Evolutionary conservation across 768 basidiomycete genomes (phyloP), one percentile per base, ranked within the genome.

Genomic region (Mycena metata): DNA sequence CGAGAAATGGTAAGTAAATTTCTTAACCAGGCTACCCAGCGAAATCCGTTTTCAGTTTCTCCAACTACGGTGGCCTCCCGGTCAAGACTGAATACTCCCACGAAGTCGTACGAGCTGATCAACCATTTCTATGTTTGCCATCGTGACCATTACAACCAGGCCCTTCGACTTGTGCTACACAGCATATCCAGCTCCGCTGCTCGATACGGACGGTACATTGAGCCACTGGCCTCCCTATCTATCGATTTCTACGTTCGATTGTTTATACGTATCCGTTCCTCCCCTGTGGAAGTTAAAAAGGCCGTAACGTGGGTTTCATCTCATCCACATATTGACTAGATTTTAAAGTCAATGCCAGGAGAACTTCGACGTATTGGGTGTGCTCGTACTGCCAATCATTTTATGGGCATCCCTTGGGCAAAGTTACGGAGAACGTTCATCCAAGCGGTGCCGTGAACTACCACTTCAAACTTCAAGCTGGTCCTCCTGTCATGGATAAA

Each of bases 171-270:
- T 2, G 91, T 99, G n/a, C 85, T 99, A 8, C 88, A 96, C 76
- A 83, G 93, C 0, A 80, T 98, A 50, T 92, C 96, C 0, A 91
- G 91, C 1, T 91, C 96, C 3, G 98, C 98, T 2, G 88, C 92
- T 24, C 88, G 96, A 74, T 99, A 99, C 75, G 97, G 98, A 5
- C 90, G 96, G 45, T 93, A 91, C 75, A 95, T 99, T 68, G 87
- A 92, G 71, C 98, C 98, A 12, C 81, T 98, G 9, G 79, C 98
- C 5, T 96, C 93, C 0, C 83, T 99, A 36, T 97, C 95, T 17
- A 97, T 99, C 75, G 98, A 99, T 74, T 99, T 99, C 78, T 99
- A 99, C 77, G 91, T 98, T 26, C 91, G 98, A 5, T 75, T 99
- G 21, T 99, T 98, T 74, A 88, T 98, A 17, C 89, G 92, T 12